A percentile compares a stretch with the other conserved stretches of the same genome.
These are phyloP conservation scores for Pseudozyma tsukubaensis DNA, from an alignment of 1,284 basidiomycete genomes.

Conservation along the genomic window DNA sequence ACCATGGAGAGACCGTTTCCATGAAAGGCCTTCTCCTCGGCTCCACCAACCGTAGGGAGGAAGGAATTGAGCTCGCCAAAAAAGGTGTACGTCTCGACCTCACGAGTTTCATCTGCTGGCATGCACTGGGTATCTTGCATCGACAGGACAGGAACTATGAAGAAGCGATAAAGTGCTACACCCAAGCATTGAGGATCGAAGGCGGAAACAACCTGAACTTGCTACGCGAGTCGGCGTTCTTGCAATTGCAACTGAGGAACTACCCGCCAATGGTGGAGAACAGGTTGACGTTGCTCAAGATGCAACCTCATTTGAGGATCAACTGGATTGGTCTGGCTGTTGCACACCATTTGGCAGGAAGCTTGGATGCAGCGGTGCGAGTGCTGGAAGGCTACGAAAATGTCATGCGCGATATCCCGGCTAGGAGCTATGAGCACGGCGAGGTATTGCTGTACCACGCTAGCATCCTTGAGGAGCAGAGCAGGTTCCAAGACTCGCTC, in stretches of 20 bases:
- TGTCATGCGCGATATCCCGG: constrained; percentile 57
- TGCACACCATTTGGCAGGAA: constrained; percentile 86
- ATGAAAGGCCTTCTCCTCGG: constrained; percentile 67
- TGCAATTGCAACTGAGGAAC: constrained; percentile 89
- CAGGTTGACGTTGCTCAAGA: constrained; percentile 81
- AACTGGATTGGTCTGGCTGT: constrained; percentile 92
- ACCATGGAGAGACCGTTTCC: constrained; percentile 77
- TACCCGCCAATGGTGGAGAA: constrained; percentile 85
- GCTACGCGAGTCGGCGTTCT: constrained; percentile 86
- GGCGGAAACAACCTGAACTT: constrained; percentile 90
- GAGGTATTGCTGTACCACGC: constrained; percentile 88
- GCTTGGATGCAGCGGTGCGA: constrained; percentile 78
- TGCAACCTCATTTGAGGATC: constrained; percentile 84
- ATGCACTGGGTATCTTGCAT: constrained; percentile 81
- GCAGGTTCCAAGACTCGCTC: constrained; percentile 71
- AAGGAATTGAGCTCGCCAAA: constrained; percentile 84
- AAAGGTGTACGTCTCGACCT: constrained; percentile 85
- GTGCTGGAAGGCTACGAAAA: constrained; percentile 76
- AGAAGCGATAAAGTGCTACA: constrained; percentile 85
- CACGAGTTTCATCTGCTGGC: constrained; percentile 96
- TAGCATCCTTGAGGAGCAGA: constrained; percentile 80
- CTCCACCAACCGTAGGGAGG: constrained; percentile 68
- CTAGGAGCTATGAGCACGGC: constrained; percentile 76
- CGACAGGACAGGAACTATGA: constrained; percentile 84
- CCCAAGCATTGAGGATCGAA: constrained; percentile 84